Base-by-base conservation (phyloP, 2,329 filamentous ascomycete species). In the Colletotrichum liriopes region DNA sequence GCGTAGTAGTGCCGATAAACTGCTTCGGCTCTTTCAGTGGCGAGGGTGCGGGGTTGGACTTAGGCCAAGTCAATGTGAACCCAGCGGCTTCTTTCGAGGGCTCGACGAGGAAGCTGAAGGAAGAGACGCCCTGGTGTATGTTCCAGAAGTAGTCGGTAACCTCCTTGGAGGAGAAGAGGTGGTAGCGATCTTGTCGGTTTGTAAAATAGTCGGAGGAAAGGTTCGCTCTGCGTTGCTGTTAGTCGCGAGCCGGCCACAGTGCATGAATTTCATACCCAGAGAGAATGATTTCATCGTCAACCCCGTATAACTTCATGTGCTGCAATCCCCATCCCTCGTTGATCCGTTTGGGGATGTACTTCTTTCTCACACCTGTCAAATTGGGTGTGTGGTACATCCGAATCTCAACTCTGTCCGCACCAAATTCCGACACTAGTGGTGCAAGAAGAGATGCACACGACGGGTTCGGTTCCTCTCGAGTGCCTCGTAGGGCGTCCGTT, bases 311-410 rank as follows among this genome's bases (percentile, higher is more conserved):
- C 87, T 99, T 99, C 96, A 99, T 99, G 80, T 99, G 96, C 80
- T 99, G 96, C 73, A 99, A 84, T 1, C 96, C 96, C 96, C 96
- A 99, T 23, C 96, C 96, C 83, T 99, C 96, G 77, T 99, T 99
- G 80, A 99, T 96, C 26, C 96, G 89, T 79, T 91, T 94, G 0
- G 96, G 96, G 2, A 98, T 90, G 75, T 93, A 86, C 77, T 92
- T 91, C 83, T 98, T 98, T 62, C 92, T 90, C 69, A 97, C 77
- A 0, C 96, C 96, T 3, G 94, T 97, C 74, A 99, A 84, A 78
- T 99, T 99, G 0, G 96, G 96, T 0, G 96, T 99, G 82, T 99
- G 96, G 79, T 97, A 99, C 95, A 99, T 97, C 77, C 95, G 93
- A 74, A 99, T 91, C 78, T 98, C 94, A 51, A 99, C 95, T 47